These are phyloP conservation scores for Carex cristatella DNA, from an alignment of 176 grass and related monocot species.

Conservation along the genomic window DNA sequence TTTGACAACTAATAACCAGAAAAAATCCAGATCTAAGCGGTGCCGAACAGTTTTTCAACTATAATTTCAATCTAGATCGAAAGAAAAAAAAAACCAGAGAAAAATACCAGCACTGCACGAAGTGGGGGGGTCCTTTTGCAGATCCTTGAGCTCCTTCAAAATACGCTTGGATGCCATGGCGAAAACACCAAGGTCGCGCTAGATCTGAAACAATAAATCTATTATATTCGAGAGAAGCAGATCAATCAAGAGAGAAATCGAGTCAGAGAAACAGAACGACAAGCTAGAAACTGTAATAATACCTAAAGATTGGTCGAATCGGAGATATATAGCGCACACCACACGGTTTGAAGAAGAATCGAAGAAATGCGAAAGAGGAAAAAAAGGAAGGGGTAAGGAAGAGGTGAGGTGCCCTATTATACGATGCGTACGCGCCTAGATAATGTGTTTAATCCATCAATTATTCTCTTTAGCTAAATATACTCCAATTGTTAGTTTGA, in stretches of 20 bases:
- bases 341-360: conserved; percentile 12
- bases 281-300: neutral
- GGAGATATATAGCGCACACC: neutral
- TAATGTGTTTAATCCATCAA: neutral
- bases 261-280: neutral
- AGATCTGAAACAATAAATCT: conserved; percentile 16
- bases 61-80: neutral
- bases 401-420: conserved; percentile 1
- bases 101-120: conserved; percentile 58
- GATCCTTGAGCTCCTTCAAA: conserved; percentile 76
- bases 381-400: neutral
- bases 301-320: neutral
- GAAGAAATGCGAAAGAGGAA: neutral
- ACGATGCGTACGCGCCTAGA: conserved; percentile 17
- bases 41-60: neutral
- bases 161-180: conserved; percentile 55
- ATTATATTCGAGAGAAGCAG: neutral
- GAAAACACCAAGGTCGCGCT: neutral
- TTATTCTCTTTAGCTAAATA: neutral
- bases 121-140: conserved; percentile 60
- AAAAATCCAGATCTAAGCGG: conserved; percentile 9
- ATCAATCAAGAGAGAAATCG: neutral
- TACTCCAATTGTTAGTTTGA: neutral
- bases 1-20: neutral
- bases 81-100: neutral